phyloP scores from a whole-genome alignment of 2,329 filamentous ascomycete genomes.

The Nemania sp. region DNA sequence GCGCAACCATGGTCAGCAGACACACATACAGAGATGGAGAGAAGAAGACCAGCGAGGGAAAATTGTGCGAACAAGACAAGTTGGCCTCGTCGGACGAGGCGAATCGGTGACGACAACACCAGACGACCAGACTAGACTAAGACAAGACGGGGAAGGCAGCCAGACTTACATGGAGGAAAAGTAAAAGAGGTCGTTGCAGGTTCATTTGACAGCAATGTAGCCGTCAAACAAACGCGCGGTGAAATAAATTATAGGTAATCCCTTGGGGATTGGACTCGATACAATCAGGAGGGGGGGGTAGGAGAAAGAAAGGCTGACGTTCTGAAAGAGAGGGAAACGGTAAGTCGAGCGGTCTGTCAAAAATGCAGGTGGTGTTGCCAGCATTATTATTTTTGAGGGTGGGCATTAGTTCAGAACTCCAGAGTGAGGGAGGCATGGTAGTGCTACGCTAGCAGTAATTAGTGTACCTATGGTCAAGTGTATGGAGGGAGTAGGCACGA shows the following conservation, averaged over 20 bases:
- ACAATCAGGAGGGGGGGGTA: background rate
- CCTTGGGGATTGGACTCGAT: slow-evolving; percentile 25
- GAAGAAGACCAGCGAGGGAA: no score
- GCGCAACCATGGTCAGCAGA: slow-evolving; percentile 29
- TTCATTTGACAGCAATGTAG: slow-evolving; percentile 92
- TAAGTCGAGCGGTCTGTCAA: slow-evolving; percentile 5
- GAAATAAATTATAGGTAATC: slow-evolving; percentile 28
- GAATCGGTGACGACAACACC: no score
- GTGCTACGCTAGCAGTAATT: no score
- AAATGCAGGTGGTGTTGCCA: background rate
- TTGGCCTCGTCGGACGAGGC: background rate
- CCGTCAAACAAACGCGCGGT: slow-evolving; percentile 92
- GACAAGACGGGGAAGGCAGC: no score
- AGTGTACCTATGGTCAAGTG: no score
- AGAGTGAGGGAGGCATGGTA: no score
- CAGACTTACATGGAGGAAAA: slow-evolving; percentile 66
- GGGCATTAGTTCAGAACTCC: background rate
- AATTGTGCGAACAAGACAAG: background rate
- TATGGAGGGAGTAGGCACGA: no score
- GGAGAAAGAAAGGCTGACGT: background rate
- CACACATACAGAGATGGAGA: no score
- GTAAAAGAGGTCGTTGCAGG: slow-evolving; percentile 74
- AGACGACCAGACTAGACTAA: background rate
- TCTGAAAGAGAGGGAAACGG: no score
- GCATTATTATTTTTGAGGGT: background rate